phyloP scores from a whole-genome alignment of 2,329 filamentous ascomycete genomes.

The Diaporthe citri region DNA sequence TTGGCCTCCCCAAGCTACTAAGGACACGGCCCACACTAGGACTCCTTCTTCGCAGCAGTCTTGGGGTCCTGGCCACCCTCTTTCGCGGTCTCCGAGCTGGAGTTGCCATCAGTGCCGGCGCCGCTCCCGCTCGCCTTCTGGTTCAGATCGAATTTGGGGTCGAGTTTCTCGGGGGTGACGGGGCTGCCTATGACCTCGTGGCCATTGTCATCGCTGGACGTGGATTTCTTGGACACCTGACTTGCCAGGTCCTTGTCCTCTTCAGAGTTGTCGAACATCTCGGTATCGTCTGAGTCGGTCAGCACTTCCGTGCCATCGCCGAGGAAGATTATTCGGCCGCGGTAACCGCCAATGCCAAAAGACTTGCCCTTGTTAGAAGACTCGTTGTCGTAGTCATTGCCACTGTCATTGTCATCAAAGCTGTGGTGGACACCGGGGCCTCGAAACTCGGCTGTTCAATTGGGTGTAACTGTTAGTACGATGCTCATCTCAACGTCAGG shows the following conservation, averaged over 20 bases:
- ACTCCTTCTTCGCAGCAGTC: conserved; percentile 35
- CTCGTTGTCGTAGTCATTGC: conserved; percentile 82
- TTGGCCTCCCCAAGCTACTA: neutral
- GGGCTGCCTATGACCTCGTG: conserved; percentile 40
- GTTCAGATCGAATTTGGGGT: conserved; percentile 37
- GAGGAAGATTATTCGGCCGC: conserved; percentile 91
- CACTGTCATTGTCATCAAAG: conserved; percentile 83
- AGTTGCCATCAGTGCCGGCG: neutral
- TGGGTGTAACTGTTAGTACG: conserved; percentile 44
- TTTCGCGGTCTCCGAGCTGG: conserved; percentile 8
- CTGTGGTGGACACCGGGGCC: conserved; percentile 86
- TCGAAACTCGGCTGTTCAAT: conserved; percentile 80
- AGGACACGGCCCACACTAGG: neutral
- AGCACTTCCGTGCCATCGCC: conserved; percentile 95
- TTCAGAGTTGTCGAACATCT: conserved; percentile 91
- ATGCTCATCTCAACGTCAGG: neutral
- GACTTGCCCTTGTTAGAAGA: conserved; percentile 64
- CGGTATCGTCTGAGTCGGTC: conserved; percentile 88
- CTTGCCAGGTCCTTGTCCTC: conserved; percentile 89
- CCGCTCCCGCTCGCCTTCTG: conserved; percentile 26
- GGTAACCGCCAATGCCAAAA: conserved; percentile 77
- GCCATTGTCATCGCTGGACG: conserved; percentile 45
- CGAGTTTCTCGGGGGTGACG: conserved; percentile 41
- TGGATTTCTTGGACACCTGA: conserved; percentile 79
- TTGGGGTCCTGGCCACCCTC: conserved; percentile 30